Percentiles rank a stretch among this genome's conserved stretches.
These are phyloP conservation scores for Sordariomycetes sp. DNA, from an alignment of 2,329 filamentous ascomycete genomes.

Conservation along the genomic window DNA sequence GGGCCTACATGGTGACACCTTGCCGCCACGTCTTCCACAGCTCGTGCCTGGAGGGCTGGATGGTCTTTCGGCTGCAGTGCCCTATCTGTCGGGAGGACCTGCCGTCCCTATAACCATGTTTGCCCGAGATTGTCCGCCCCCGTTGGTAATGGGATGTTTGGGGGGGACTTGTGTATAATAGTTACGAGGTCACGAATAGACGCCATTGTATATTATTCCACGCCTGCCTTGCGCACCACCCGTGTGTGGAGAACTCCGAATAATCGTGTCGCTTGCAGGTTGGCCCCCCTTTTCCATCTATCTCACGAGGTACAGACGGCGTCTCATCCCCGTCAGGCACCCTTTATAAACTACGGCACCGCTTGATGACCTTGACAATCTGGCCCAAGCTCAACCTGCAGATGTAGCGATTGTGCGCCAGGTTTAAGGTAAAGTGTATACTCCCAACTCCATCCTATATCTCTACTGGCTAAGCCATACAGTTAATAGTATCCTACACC, in stretches of 20 bases:
- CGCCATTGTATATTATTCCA: neutral
- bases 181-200: neutral
- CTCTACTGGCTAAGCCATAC: neutral
- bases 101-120: conserved; percentile 58
- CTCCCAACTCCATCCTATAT: neutral
- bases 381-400: too few relatives aligned
- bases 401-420: too few relatives aligned
- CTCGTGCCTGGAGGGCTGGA: conserved; percentile 87
- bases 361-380: too few relatives aligned
- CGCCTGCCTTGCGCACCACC: too few relatives aligned
- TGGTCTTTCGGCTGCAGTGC: conserved; percentile 85
- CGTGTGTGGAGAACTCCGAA: too few relatives aligned
- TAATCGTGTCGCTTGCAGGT: too few relatives aligned
- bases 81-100: conserved; percentile 88
- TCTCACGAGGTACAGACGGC: too few relatives aligned
- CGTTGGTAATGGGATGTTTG: neutral
- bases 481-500: neutral
- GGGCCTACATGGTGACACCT: conserved; percentile 93
- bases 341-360: too few relatives aligned
- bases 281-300: too few relatives aligned
- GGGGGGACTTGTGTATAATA: neutral
- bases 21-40: conserved; percentile 95
- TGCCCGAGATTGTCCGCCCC: neutral
- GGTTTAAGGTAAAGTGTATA: neutral
- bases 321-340: too few relatives aligned